Evolutionary conservation across 2,329 filamentous ascomycete genomes (phyloP).

Genomic region (Bipolaris bicolor): DNA sequence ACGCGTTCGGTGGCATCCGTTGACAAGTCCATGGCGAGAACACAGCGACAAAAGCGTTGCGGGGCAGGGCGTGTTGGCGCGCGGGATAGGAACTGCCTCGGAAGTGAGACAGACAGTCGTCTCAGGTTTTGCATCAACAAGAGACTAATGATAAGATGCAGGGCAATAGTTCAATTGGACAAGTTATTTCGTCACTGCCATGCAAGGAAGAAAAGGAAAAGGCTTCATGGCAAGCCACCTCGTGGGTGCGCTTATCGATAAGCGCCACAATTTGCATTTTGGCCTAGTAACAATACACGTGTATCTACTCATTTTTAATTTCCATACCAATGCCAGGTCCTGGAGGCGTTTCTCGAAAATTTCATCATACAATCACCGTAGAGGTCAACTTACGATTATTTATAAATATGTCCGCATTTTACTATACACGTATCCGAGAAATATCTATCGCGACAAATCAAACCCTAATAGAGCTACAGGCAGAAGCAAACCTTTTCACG

Average conservation of each 20-base stretch:
- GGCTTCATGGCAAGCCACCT: neutral
- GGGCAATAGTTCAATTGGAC: neutral
- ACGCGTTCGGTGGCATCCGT: constrained; percentile 35
- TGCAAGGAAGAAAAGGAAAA: constrained; percentile 3
- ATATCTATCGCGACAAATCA: neutral
- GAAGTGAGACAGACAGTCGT: constrained; percentile 3
- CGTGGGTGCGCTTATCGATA: constrained; percentile 19
- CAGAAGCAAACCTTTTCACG: too few relatives aligned
- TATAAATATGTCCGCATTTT: too few relatives aligned
- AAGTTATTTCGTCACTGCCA: neutral
- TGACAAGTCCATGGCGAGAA: constrained; percentile 33
- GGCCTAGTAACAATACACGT: too few relatives aligned
- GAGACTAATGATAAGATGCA: neutral
- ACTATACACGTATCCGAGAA: neutral
- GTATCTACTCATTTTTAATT: neutral
- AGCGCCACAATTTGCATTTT: neutral
- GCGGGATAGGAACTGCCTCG: neutral
- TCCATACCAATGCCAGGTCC: neutral
- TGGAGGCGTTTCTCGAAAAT: too few relatives aligned
- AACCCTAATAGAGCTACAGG: neutral
- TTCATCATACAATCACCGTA: too few relatives aligned
- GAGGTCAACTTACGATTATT: too few relatives aligned
- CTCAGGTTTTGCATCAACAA: constrained; percentile 9
- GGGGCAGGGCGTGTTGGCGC: neutral
- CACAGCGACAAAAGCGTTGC: neutral